Evolutionary conservation across 768 basidiomycete species (phyloP).

Genomic region (Amanita pseudoporphyria): DNA sequence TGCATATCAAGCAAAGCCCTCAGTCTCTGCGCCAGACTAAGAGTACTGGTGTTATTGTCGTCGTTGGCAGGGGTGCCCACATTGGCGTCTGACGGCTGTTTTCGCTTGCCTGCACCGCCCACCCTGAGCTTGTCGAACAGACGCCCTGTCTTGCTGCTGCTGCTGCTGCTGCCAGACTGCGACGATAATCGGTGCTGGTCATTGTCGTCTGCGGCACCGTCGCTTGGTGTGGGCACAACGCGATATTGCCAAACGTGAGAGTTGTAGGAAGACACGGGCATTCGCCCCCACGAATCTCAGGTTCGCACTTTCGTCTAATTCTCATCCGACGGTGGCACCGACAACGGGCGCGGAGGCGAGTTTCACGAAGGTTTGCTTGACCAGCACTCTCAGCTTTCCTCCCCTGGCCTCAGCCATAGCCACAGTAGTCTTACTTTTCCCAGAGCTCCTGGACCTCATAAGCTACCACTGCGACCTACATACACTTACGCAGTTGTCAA

Average conservation of each 20-base stretch:
- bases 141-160: neutral
- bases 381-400: no score
- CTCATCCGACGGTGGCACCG: neutral
- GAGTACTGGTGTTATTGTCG: neutral
- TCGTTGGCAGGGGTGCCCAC: neutral
- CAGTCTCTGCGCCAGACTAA: conserved; percentile 3
- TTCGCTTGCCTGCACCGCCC: neutral
- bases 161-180: neutral
- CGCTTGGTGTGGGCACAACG: neutral
- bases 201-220: neutral
- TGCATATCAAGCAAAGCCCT: conserved; percentile 3
- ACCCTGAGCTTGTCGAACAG: neutral
- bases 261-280: conserved; percentile 1
- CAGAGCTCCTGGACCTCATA: neutral
- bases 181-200: neutral
- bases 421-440: neutral
- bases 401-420: neutral
- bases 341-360: no score
- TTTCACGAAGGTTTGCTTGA: no score
- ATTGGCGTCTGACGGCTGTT: neutral
- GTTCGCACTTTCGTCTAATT: neutral
- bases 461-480: neutral
- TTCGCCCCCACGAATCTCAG: neutral
- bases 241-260: neutral
- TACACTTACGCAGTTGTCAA: neutral